A percentile compares a stretch with the other conserved stretches of the same genome.
These are phyloP conservation scores for Phytophthora meadii DNA, from an alignment of 352 stramenopile species.

Conservation along the genomic window DNA sequence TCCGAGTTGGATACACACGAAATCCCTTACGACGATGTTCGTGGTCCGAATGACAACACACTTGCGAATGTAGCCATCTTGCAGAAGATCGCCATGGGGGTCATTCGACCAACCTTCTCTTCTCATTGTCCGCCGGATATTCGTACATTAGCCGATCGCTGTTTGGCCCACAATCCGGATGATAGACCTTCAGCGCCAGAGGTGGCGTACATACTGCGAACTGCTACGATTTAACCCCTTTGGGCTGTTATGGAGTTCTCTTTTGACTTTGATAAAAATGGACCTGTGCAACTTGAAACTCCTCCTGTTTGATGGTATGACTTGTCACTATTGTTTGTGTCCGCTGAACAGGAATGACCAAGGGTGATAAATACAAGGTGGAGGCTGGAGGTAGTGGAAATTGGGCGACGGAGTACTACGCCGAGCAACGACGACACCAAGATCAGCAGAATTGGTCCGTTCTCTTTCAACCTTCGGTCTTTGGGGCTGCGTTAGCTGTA, in stretches of 20 bases:
- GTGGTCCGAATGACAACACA: slow-evolving; percentile 27
- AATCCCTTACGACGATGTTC: slow-evolving; percentile 46
- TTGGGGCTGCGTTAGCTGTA: slow-evolving; percentile 27
- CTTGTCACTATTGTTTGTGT: too few species aligned
- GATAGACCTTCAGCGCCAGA: slow-evolving; percentile 48
- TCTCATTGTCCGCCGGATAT: slow-evolving; percentile 25
- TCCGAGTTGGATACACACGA: slow-evolving; percentile 41
- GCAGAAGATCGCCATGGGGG: slow-evolving; percentile 44
- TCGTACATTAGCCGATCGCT: slow-evolving; percentile 37
- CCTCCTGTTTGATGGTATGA: too few species aligned
- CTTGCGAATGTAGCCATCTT: slow-evolving; percentile 48
- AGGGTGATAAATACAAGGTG: slow-evolving; percentile 28
- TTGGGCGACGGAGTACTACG: slow-evolving; percentile 30
- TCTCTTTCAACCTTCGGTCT: slow-evolving; percentile 27
- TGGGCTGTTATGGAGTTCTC: background rate
- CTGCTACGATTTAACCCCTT: slow-evolving; percentile 3
- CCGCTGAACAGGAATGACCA: slow-evolving; percentile 8
- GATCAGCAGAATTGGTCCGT: slow-evolving; percentile 19
- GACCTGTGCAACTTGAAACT: background rate
- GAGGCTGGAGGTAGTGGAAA: background rate
- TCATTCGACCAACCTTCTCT: slow-evolving; percentile 26
- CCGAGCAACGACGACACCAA: slow-evolving; percentile 12
- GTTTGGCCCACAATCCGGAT: slow-evolving; percentile 38
- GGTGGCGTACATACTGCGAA: slow-evolving; percentile 48
- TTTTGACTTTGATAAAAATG: background rate